Base-by-base conservation (phyloP, 1,284 basidiomycete species). In the Dichomitus squalens region DNA sequence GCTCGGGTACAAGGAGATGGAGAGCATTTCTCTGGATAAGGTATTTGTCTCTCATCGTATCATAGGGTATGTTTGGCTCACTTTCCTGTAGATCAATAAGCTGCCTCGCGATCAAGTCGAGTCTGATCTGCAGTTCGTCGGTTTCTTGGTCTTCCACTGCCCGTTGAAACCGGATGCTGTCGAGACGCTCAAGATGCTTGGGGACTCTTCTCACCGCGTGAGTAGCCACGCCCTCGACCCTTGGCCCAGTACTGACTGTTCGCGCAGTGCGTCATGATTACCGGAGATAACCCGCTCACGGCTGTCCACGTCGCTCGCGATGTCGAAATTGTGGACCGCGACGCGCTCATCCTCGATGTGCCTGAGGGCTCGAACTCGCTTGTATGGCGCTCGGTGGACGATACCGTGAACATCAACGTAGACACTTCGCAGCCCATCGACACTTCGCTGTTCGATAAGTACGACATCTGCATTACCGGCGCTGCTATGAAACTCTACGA, bases 121-220 rank as follows among this genome's bases (percentile, higher is more conserved):
- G 73, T 85, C 84, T 57, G 70, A 78, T 5, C 80, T 98, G 36
- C 76, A 72, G 4, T 98, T 98, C 70, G 93, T 85, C 29, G 95
- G 95, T 11, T 98, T 98, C 80, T 78, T 98, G 60, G 93, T 98
- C 12, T 98, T 98, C 85, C 94, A 96, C 70, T 97, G 95, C 70
- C 95, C 96, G 1, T 83, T 98, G 64, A 98, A 98, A 75, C 75
- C 85, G n/a, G 95, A 98, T 72, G 96, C 95, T 2, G 80, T 97
- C 9, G 86, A 90, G 62, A 84, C 90, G 0, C 79, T 98, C 56
- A 94, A 92, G 73, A 96, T 96, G 92, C 80, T 98, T 52, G 87
- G 90, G 9, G 95, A 97, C 70, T 93, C 95, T 7, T 96, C 94
- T 1, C 96, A 98, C 75, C 83, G 96, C 41, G 93, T 95, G 76